phyloP scores from a whole-genome alignment of 2,329 filamentous ascomycete genomes.

The Hypoxylon sp. region DNA sequence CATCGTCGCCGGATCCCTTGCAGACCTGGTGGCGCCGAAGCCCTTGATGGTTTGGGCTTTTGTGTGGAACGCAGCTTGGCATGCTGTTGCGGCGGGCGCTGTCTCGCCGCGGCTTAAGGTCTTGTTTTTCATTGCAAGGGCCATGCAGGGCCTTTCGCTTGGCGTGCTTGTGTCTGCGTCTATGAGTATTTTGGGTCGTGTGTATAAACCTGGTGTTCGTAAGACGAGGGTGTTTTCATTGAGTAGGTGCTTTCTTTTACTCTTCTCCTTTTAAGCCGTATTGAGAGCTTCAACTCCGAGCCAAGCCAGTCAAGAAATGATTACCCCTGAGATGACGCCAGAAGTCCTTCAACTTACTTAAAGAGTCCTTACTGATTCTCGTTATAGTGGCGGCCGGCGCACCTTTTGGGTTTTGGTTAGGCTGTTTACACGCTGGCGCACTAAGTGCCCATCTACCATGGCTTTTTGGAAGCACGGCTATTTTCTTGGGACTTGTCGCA shows the following conservation, averaged over 20 bases:
- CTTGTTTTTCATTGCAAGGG: constrained; percentile 57
- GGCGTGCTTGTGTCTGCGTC: constrained; percentile 56
- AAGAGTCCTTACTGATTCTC: constrained; percentile 7
- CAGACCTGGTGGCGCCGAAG: constrained; percentile 60
- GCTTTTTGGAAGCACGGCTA: constrained; percentile 62
- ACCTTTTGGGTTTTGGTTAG: constrained; percentile 57
- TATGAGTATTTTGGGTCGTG: constrained; percentile 57
- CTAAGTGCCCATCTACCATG: constrained; percentile 58
- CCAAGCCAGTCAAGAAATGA: background rate
- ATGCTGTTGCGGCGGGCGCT: constrained; percentile 55
- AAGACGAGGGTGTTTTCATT: constrained; percentile 57
- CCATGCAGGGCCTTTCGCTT: constrained; percentile 57
- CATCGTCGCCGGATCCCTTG: constrained; percentile 55
- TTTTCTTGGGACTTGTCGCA: constrained; percentile 57
- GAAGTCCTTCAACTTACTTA: background rate
- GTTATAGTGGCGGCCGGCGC: constrained; percentile 54
- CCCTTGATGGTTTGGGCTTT: constrained; percentile 61
- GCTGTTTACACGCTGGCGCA: constrained; percentile 59
- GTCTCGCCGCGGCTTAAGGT: constrained; percentile 55
- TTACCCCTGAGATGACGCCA: background rate
- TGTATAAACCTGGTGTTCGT: constrained; percentile 57
- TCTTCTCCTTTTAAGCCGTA: background rate
- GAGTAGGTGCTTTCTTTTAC: constrained; percentile 35
- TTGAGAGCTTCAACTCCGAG: no score
- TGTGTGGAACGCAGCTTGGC: constrained; percentile 60